A percentile compares a stretch with the other conserved stretches of the same genome.
These are phyloP conservation scores for Nannizzia gypsea DNA, from an alignment of 2,329 filamentous ascomycete species.

Conservation along the genomic window DNA sequence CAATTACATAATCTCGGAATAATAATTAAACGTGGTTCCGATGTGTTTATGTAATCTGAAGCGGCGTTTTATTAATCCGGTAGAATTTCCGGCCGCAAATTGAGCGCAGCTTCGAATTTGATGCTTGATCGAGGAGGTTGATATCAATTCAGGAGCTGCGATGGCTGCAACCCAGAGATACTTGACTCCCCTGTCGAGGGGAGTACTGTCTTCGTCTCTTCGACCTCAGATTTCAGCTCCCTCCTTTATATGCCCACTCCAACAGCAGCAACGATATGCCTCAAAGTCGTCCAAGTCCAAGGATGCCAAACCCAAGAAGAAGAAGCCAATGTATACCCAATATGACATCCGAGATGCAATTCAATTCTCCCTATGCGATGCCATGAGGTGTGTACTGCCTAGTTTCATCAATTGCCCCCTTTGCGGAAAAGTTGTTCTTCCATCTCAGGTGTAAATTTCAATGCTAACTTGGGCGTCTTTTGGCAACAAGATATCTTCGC, in stretches of 20 bases:
- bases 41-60: no score
- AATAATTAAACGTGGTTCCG: no score
- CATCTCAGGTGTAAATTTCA: neutral
- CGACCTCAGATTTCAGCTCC: slow-evolving; percentile 10
- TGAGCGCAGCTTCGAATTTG: neutral
- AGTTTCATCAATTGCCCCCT: neutral
- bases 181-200: slow-evolving; percentile 13
- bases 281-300: slow-evolving; percentile 7
- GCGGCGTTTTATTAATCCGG: neutral
- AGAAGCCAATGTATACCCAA: slow-evolving; percentile 51
- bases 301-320: slow-evolving; percentile 34
- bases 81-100: neutral
- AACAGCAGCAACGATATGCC: slow-evolving; percentile 13
- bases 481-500: slow-evolving; percentile 60
- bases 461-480: slow-evolving; percentile 7
- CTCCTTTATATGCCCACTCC: slow-evolving; percentile 14
- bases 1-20: no score
- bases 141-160: neutral
- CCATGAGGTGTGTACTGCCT: slow-evolving; percentile 54
- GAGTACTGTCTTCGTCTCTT: slow-evolving; percentile 9
- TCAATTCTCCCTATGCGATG: slow-evolving; percentile 76
- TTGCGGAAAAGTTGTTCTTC: neutral
- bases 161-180: slow-evolving; percentile 14
- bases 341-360: slow-evolving; percentile 53
- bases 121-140: neutral